Evolutionary conservation across 1,139 yeast species (phyloP).

Genomic region (Candida tropicalis): DNA sequence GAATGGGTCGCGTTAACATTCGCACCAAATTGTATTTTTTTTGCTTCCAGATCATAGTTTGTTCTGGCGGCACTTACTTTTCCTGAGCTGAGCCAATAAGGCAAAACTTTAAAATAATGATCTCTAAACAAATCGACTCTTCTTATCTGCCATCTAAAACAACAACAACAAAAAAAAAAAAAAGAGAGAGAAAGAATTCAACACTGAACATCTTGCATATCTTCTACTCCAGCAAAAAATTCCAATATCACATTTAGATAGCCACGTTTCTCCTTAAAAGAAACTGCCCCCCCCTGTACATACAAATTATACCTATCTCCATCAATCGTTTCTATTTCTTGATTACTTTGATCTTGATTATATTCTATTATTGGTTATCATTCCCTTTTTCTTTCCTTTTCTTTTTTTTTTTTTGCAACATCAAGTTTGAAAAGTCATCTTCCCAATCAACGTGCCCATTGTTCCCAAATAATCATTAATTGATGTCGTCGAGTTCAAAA

Average conservation of each 20-base stretch:
- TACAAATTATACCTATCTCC: no score
- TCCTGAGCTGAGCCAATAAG: conserved; percentile 4
- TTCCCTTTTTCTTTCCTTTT: neutral
- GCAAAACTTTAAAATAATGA: neutral
- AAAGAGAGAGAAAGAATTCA: neutral
- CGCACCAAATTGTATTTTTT: no score
- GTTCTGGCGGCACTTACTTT: no score
- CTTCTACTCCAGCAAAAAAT: neutral
- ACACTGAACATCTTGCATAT: neutral
- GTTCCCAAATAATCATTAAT: neutral
- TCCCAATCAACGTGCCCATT: neutral
- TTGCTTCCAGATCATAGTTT: no score
- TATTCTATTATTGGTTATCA: no score
- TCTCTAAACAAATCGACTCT: no score
- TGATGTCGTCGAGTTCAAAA: neutral
- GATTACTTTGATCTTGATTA: no score
- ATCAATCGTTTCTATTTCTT: neutral
- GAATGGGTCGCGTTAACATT: no score
- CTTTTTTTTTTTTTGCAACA: neutral
- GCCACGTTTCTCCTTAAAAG: no score
- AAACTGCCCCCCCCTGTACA: no score
- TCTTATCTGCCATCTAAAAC: neutral
- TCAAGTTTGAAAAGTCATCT: no score
- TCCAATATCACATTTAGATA: neutral
- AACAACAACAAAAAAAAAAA: neutral